Percentiles rank a stretch among this genome's conserved stretches.
Conservation (phyloP, 495 filamentous ascomycete species). For the Clohesyomyces aquaticus region DNA sequence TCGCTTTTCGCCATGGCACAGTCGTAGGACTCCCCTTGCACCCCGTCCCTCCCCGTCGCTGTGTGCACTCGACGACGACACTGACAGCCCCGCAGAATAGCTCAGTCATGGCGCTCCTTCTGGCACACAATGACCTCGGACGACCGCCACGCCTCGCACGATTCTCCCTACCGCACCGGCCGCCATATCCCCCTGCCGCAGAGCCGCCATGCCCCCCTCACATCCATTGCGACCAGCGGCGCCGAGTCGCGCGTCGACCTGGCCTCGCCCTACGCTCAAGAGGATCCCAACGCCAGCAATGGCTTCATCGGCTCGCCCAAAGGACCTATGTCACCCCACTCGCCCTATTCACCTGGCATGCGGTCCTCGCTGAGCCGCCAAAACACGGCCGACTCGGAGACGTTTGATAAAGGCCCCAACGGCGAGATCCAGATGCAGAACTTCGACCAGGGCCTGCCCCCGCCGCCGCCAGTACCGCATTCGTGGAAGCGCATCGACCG, state of each 20-base stretch:
- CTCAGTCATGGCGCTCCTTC: slow-evolving; percentile 72
- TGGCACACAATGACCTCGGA: slow-evolving; percentile 91
- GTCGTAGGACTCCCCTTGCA: slow-evolving; percentile 26
- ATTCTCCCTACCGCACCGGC: slow-evolving; percentile 51
- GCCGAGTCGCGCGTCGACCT: slow-evolving; percentile 58
- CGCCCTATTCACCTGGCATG: slow-evolving; percentile 90
- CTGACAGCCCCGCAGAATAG: slow-evolving; percentile 54
- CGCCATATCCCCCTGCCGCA: slow-evolving; percentile 47
- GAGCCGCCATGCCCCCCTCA: slow-evolving; percentile 48
- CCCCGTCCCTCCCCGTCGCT: background rate
- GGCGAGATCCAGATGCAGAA: slow-evolving; percentile 96
- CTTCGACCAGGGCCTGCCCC: slow-evolving; percentile 88
- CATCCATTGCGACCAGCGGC: slow-evolving; percentile 62
- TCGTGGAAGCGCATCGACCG: slow-evolving; percentile 92
- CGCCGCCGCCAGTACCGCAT: slow-evolving; percentile 82
- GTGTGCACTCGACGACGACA: background rate
- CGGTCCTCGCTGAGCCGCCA: slow-evolving; percentile 69
- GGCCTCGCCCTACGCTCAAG: slow-evolving; percentile 71
- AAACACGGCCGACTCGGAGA: slow-evolving; percentile 61
- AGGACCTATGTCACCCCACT: slow-evolving; percentile 57
- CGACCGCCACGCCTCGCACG: slow-evolving; percentile 52
- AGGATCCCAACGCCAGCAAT: slow-evolving; percentile 49
- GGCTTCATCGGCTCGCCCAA: slow-evolving; percentile 66
- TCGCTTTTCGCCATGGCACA: slow-evolving; percentile 36
- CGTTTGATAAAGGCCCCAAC: slow-evolving; percentile 65